These are phyloP conservation scores for Chiua virens DNA, from an alignment of 768 basidiomycete genomes.

Conservation along the genomic window DNA sequence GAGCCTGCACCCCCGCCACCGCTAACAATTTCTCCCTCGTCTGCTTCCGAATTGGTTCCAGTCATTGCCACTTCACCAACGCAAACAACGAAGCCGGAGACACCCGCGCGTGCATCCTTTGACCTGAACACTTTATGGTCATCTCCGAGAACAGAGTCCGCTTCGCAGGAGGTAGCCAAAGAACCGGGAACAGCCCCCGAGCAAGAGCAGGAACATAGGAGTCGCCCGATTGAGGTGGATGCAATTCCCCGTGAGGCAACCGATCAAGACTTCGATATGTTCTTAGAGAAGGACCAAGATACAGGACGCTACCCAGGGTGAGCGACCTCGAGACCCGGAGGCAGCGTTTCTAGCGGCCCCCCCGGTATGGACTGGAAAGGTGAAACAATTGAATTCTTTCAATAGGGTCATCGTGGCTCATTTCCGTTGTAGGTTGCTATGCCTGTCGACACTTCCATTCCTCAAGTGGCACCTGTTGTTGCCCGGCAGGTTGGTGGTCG, in stretches of 20 bases:
- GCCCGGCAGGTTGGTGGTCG: constrained; percentile 84
- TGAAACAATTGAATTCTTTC: constrained; percentile 34
- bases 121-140: constrained; percentile 75
- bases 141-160: constrained; percentile 39
- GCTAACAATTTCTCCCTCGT: constrained; percentile 49
- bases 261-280: constrained; percentile 87
- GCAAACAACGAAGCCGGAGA: constrained; percentile 40
- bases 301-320: constrained; percentile 23
- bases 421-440: constrained; percentile 59
- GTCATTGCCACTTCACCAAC: constrained; percentile 23
- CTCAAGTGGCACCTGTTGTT: constrained; percentile 62
- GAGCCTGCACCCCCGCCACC: constrained; percentile 31
- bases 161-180: constrained; percentile 17
- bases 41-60: constrained; percentile 27
- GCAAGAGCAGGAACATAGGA: constrained; percentile 37
- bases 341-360: constrained; percentile 55
- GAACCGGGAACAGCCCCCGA: constrained; percentile 27
- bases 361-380: constrained; percentile 75
- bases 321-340: constrained; percentile 41
- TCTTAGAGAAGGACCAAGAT: constrained; percentile 62
- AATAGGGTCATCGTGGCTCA: constrained; percentile 7
- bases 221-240: constrained; percentile 47
- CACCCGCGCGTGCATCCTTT: constrained; percentile 54
- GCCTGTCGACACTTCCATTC: constrained; percentile 73
- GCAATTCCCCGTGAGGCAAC: constrained; percentile 44